Evolutionary conservation across 2,329 filamentous ascomycete species (phyloP).

Genomic region (Xylaria sp.): DNA sequence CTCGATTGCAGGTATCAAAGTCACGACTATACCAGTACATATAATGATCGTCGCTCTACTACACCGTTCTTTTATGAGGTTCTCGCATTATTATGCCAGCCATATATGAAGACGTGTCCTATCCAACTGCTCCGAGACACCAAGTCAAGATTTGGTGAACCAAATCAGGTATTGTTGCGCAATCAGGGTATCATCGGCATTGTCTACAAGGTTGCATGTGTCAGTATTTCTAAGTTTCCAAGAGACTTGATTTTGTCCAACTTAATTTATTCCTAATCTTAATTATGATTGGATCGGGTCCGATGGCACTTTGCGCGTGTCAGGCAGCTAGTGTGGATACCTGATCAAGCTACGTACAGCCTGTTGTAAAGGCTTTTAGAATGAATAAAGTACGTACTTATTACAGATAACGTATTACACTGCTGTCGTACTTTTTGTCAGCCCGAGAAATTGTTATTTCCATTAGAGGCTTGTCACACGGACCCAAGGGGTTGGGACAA

Average conservation of each 20-base stretch:
- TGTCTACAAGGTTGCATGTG: background rate
- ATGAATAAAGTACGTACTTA: too few relatives aligned
- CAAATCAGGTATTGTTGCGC: conserved; percentile 11
- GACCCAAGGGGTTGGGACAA: too few relatives aligned
- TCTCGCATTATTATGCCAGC: background rate
- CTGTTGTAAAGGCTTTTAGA: too few relatives aligned
- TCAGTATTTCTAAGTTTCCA: background rate
- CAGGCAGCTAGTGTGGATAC: background rate
- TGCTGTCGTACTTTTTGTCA: too few relatives aligned
- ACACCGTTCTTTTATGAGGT: too few relatives aligned
- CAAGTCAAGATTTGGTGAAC: background rate
- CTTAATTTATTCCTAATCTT: background rate
- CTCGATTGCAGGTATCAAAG: too few relatives aligned
- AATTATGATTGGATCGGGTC: background rate
- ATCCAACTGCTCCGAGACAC: background rate
- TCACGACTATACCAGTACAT: too few relatives aligned
- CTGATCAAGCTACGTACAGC: too few relatives aligned
- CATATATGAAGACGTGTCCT: background rate
- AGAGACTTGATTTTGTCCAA: background rate
- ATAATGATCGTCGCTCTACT: too few relatives aligned
- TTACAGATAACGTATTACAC: too few relatives aligned
- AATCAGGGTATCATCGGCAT: conserved; percentile 19
- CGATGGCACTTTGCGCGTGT: background rate
- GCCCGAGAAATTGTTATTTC: too few relatives aligned
- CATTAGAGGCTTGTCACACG: too few relatives aligned